phyloP scores from a whole-genome alignment of 2,329 filamentous ascomycete species.

The Fonsecaea pedrosoi region DNA sequence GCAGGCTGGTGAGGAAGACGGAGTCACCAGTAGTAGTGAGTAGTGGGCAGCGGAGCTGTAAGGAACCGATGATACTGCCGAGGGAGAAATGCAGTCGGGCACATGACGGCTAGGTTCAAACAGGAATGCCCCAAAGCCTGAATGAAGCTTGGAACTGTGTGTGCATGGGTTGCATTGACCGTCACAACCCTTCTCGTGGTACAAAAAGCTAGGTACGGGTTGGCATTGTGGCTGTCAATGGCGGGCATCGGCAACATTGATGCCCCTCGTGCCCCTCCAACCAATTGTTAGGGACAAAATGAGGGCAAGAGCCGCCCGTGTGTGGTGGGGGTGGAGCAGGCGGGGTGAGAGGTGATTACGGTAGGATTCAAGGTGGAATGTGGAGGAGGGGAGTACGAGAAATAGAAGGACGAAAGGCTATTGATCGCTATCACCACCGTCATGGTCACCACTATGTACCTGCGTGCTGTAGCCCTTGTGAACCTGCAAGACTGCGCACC shows the following conservation, averaged over 20 bases:
- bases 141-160: not conserved
- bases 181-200: not conserved
- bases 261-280: conserved; percentile 7
- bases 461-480: not conserved
- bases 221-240: not conserved
- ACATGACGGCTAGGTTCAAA: conserved; percentile 11
- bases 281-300: not conserved
- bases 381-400: not conserved
- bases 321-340: conserved; percentile 22
- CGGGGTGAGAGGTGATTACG: not conserved
- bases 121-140: not conserved
- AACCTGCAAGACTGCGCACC: not conserved
- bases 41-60: conserved; percentile 9
- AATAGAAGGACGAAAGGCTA: not conserved
- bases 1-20: conserved; percentile 12
- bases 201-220: not conserved
- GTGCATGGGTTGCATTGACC: conserved; percentile 18
- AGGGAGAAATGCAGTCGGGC: conserved; percentile 9
- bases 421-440: not conserved
- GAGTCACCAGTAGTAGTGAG: conserved; percentile 1
- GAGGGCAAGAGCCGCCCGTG: not conserved
- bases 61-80: conserved; percentile 21
- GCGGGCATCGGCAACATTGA: not conserved
- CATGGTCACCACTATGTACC: not conserved
- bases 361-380: not conserved